phyloP scores from a whole-genome alignment of 2,329 filamentous ascomycete genomes.

The Xylariales sp. region DNA sequence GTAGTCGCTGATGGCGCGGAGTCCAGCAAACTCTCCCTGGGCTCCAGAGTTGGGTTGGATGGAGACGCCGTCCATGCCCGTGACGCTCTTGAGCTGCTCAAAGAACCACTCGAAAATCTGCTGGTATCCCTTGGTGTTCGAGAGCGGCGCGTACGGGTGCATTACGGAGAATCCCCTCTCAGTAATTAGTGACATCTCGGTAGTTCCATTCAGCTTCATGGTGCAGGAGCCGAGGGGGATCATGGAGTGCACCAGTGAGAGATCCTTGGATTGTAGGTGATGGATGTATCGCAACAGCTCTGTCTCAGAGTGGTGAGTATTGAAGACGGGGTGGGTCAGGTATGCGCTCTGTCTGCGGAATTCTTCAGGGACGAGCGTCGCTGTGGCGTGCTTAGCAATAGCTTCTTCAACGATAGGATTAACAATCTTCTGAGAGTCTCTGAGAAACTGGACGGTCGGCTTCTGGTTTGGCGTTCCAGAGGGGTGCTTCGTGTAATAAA shows the following conservation, averaged over 20 bases:
- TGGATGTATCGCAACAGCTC: slow-evolving; percentile 91
- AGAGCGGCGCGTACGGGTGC: slow-evolving; percentile 71
- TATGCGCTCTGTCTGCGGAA: slow-evolving; percentile 71
- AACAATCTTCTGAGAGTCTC: too few relatives aligned
- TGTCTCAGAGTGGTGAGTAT: slow-evolving; percentile 90
- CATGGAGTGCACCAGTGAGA: slow-evolving; percentile 95
- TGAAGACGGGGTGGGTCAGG: slow-evolving; percentile 90
- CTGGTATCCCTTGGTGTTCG: slow-evolving; percentile 63
- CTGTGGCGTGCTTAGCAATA: slow-evolving; percentile 25
- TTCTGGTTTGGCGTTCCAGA: not conserved
- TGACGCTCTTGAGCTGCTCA: slow-evolving; percentile 73
- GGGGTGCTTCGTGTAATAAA: not conserved
- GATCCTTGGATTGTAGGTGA: slow-evolving; percentile 88
- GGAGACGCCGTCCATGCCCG: slow-evolving; percentile 84
- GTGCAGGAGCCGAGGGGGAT: slow-evolving; percentile 95
- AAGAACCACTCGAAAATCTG: slow-evolving; percentile 70
- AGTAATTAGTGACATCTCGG: slow-evolving; percentile 86
- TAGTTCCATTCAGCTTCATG: slow-evolving; percentile 95
- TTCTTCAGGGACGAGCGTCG: slow-evolving; percentile 46
- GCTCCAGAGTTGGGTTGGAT: slow-evolving; percentile 95
- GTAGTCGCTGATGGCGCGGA: slow-evolving; percentile 83
- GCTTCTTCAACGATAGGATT: slow-evolving; percentile 38
- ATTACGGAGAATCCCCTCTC: slow-evolving; percentile 71
- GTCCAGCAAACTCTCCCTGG: slow-evolving; percentile 89
- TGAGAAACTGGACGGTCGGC: too few relatives aligned